Evolutionary conservation across 73 alveolate genomes (phyloP).

Genomic region (Paramecium octaurelia): DNA sequence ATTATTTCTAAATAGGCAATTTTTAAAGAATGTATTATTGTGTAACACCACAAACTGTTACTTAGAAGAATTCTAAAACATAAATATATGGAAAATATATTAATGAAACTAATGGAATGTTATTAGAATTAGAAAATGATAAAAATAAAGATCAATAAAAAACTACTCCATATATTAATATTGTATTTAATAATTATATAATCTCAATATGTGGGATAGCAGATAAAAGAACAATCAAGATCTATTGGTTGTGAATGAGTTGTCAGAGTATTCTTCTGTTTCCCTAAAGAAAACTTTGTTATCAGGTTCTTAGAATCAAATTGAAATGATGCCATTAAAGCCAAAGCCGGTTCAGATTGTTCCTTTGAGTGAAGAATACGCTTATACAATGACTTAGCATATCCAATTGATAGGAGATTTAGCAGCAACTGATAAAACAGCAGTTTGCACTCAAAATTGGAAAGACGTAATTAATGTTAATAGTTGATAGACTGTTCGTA

Average conservation of each 20-base stretch:
- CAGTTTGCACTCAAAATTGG: slow-evolving; percentile 29
- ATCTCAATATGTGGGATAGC: neutral
- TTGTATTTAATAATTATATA: neutral
- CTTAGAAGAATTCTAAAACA: neutral
- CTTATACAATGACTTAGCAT: neutral
- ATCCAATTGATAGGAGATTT: slow-evolving; percentile 33
- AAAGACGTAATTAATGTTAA: slow-evolving; percentile 12
- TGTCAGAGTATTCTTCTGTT: neutral
- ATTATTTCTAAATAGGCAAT: neutral
- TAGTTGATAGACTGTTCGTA: neutral
- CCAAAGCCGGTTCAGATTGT: neutral
- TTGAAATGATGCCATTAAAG: neutral
- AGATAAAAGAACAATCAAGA: neutral
- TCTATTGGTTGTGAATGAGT: neutral
- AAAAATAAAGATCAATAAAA: neutral
- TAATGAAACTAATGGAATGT: neutral
- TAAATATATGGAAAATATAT: too few relatives aligned
- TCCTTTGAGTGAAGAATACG: slow-evolving; percentile 22
- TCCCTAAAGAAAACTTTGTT: neutral
- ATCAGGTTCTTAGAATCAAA: neutral
- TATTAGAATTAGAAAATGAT: neutral
- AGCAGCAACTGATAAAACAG: slow-evolving; percentile 1
- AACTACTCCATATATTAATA: neutral
- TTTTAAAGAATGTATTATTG: neutral
- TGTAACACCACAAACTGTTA: neutral